Evolutionary conservation across 352 stramenopile species (phyloP), one percentile per base, ranked within the genome.

Genomic region (Saprolegnia parasitica): DNA sequence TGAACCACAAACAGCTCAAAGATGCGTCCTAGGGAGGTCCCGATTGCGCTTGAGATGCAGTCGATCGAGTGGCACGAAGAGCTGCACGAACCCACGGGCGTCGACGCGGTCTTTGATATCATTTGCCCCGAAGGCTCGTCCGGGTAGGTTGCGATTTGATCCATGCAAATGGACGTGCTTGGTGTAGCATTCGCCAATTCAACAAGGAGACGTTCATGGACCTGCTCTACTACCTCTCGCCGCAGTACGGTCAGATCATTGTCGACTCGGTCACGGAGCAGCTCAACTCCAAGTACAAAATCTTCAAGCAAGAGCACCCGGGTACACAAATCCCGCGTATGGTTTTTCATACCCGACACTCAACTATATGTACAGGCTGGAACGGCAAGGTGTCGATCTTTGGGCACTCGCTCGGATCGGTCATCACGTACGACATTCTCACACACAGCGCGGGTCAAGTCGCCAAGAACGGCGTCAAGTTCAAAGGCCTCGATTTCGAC

Each of bases 151-250:
- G 29, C 29, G n/a, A n/a, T n/a, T n/a, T n/a, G n/a, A n/a, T n/a
- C n/a, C n/a, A n/a, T n/a, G n/a, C n/a, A n/a, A n/a, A n/a, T n/a
- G n/a, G n/a, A n/a, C n/a, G n/a, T n/a, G n/a, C n/a, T n/a, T n/a
- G n/a, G n/a, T 35, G 9, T 70, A 93, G 87, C 42, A 91, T 98
- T 72, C 81, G 92, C 46, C 81, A 96, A 35, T 98, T 97, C 72
- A 96, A 89, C 71, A 98, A 98, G 71, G 91, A 97, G 74, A 97
- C 92, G 0, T 78, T 98, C 37, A 96, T 98, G 86, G 92, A 98
- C 62, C 84, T 97, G n/a, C 72, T 97, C 4, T 98, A 96, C 57
- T 98, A 97, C 76, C 77, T 97, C 72, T 95, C 85, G 20, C 88
- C 90, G 40, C 78, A 86, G 3, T 96, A 97, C 72, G 88, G 93